Percentiles rank a stretch among this genome's conserved stretches.
These are phyloP conservation scores for Teratosphaeria zuluensis DNA, from an alignment of 2,329 filamentous ascomycete species.

Conservation along the genomic window DNA sequence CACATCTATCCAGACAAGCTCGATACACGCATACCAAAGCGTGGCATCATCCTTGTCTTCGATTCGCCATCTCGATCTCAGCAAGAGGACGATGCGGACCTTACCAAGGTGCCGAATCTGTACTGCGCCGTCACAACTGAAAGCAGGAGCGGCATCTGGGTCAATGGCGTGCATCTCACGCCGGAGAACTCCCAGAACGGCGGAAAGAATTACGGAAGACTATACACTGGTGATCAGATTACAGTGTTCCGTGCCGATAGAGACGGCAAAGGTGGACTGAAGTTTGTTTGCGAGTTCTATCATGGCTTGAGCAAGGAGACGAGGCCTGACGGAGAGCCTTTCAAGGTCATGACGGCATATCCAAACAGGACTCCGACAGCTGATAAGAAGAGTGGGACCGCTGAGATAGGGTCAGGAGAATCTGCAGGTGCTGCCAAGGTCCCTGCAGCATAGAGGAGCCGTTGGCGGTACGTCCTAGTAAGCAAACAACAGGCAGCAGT, in stretches of 20 bases:
- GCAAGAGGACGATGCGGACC: conserved; percentile 41
- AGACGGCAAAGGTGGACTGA: conserved; percentile 24
- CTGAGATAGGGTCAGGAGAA: background rate
- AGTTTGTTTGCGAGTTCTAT: conserved; percentile 36
- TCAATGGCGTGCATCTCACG: conserved; percentile 61
- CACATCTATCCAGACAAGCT: conserved; percentile 50
- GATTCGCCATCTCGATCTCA: conserved; percentile 60
- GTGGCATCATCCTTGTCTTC: conserved; percentile 67
- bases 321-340: conserved; percentile 5
- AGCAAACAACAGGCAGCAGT: too few species aligned
- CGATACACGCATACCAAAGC: conserved; percentile 70
- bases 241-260: conserved; percentile 54
- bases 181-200: background rate
- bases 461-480: too few species aligned
- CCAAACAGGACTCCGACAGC: background rate
- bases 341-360: background rate
- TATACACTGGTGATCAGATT: conserved; percentile 70
- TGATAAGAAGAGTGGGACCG: background rate
- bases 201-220: conserved; percentile 50
- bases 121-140: conserved; percentile 71
- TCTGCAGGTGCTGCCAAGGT: background rate
- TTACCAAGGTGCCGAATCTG: conserved; percentile 43
- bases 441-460: background rate
- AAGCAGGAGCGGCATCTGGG: conserved; percentile 61
- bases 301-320: conserved; percentile 26